Base-by-base conservation (phyloP, 495 filamentous ascomycete genomes). In the Talaromyces ruber region DNA sequence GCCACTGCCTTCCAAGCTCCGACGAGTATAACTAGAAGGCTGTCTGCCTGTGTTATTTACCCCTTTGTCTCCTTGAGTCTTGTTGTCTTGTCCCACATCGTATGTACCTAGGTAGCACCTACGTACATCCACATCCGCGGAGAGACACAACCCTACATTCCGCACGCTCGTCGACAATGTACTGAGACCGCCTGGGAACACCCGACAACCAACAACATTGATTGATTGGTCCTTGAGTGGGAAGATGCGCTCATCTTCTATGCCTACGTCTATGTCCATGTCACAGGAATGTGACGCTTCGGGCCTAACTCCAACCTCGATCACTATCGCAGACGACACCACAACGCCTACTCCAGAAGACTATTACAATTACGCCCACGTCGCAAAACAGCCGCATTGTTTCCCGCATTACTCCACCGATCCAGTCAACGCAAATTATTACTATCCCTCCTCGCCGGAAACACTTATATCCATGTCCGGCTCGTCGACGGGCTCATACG, bases 401-500 rank as follows among this genome's bases (percentile, higher is more conserved):
- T 32, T 52, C 8, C 26, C 14, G 25, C 43, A 14, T 12, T 18
- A 60, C 43, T 5, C 43, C 16, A 21, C 39, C 3, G 24, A 39
- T 47, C 59, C 59, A 16, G 25, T 21, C 43, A 60, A 30, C 25
- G 28, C 37, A 25, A 24, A 29, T 26, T 32, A 60, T 30, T 51
- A 28, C 25, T 30, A 45, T 52, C 57, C 57, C 60, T 62, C 51
- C 50, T 62, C 51, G 32, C 51, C 60, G 21, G 60, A 55, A 18
- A 30, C 60, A 57, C 60, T 37, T 30, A 55, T 60, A 6, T 60
- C 59, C 11, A 47, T 60, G 37, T 60, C 59, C 37, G 59, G 59
- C 39, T 60, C 59, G 8, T 60, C 59, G 16, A 52, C 59, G 16
- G 59, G 59, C 22, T 60, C 59, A 12, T 52, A 60, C 22, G 52